These are phyloP conservation scores for Elaeis guineensis DNA, from an alignment of 176 grass and related monocot genomes.

Conservation along the genomic window DNA sequence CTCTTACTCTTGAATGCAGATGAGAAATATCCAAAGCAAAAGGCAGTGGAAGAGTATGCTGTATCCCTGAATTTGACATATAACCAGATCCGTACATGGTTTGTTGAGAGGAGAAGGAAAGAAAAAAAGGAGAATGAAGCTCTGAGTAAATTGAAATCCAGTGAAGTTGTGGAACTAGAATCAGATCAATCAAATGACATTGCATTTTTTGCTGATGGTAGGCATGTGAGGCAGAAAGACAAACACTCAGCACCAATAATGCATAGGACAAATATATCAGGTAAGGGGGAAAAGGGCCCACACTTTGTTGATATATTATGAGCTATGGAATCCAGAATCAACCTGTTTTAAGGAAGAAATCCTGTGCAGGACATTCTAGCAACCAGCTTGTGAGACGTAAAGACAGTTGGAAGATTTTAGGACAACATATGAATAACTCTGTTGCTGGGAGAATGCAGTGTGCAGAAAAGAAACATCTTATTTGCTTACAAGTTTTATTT, in stretches of 20 bases:
- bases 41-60: constrained; percentile 53
- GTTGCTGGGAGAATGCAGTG: neutral
- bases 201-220: too few relatives aligned
- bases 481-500: constrained; percentile 50
- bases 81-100: constrained; percentile 82
- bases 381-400: constrained; percentile 4
- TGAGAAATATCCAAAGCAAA: constrained; percentile 64
- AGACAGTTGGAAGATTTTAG: constrained; percentile 1
- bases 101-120: constrained; percentile 95
- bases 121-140: constrained; percentile 49
- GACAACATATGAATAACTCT: neutral
- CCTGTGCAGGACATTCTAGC: too few relatives aligned
- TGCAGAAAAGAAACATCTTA: constrained; percentile 30
- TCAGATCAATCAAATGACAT: too few relatives aligned
- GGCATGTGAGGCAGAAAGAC: too few relatives aligned
- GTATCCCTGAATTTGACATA: constrained; percentile 55
- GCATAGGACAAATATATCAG: neutral
- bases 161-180: too few relatives aligned
- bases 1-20: constrained; percentile 22
- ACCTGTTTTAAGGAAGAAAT: too few relatives aligned
- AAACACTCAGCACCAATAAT: neutral
- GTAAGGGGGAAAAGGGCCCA: neutral
- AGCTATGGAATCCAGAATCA: too few relatives aligned
- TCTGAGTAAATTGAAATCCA: neutral
- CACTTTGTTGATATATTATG: too few relatives aligned